phyloP scores from a whole-genome alignment of 345 rosid species.

The Euphorbia peplus region DNA sequence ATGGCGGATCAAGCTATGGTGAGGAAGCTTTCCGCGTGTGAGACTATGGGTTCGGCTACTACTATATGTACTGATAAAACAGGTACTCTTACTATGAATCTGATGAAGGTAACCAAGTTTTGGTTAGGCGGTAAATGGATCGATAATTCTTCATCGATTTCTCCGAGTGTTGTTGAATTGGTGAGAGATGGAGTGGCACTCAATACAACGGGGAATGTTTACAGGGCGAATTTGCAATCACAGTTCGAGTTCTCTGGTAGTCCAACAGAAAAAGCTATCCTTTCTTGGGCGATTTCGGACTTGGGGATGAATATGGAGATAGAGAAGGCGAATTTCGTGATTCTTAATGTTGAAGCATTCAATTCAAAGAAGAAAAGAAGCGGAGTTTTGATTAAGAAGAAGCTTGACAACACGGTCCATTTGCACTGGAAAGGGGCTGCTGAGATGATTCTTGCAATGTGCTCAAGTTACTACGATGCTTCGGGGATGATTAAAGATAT shows the following conservation, averaged over 20 bases:
- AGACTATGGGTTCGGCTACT: constrained; percentile 88
- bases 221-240: constrained; percentile 30
- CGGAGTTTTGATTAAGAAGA: constrained; percentile 47
- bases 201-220: constrained; percentile 62
- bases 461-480: constrained; percentile 52
- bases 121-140: constrained; percentile 54
- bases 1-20: constrained; percentile 86
- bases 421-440: constrained; percentile 86
- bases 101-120: constrained; percentile 60
- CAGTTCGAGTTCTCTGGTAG: constrained; percentile 51
- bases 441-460: constrained; percentile 66
- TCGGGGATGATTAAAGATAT: constrained; percentile 40
- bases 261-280: constrained; percentile 74
- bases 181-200: constrained; percentile 54
- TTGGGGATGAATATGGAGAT: constrained; percentile 50
- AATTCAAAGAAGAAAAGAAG: constrained; percentile 72
- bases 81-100: constrained; percentile 71
- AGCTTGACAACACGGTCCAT: constrained; percentile 30
- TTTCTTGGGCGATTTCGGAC: constrained; percentile 60
- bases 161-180: constrained; percentile 38
- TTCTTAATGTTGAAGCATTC: constrained; percentile 63
- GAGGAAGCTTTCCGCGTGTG: constrained; percentile 71
- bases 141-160: constrained; percentile 22
- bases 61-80: constrained; percentile 74
- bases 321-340: constrained; percentile 31